Conservation (phyloP, 305 asterid species). For the Fraxinus ornus region DNA sequence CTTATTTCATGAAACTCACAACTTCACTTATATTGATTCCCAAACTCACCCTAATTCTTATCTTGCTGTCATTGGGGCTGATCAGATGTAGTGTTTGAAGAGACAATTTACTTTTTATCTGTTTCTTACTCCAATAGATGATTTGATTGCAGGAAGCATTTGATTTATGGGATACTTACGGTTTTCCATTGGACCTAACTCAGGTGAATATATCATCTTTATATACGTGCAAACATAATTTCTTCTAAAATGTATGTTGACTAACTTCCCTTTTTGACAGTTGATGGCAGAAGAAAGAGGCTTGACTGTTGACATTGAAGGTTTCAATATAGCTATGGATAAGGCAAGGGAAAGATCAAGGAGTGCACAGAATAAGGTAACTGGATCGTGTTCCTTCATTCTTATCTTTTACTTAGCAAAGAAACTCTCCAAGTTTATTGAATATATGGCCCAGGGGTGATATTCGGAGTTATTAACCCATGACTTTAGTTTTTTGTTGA, state of each 20-base stretch:
- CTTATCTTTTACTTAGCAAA: not conserved
- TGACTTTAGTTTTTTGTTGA: not conserved
- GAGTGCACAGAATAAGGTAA: constrained; percentile 87
- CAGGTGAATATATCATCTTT: constrained; percentile 53
- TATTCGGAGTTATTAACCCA: not conserved
- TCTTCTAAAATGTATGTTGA: constrained; percentile 8
- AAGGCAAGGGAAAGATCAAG: constrained; percentile 93
- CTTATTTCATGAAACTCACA: not conserved
- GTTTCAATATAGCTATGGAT: constrained; percentile 67
- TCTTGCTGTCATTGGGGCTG: not conserved
- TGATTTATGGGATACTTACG: constrained; percentile 93
- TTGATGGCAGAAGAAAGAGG: constrained; percentile 98
- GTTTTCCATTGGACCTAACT: constrained; percentile 98
- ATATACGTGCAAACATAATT: constrained; percentile 1
- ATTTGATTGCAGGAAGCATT: constrained; percentile 79
- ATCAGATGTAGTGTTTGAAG: not conserved
- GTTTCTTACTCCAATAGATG: constrained; percentile 24
- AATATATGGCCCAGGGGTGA: not conserved
- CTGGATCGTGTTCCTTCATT: constrained; percentile 16
- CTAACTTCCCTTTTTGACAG: constrained; percentile 40
- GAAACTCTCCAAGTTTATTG: not conserved
- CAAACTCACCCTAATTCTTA: not conserved
- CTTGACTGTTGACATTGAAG: constrained; percentile 74
- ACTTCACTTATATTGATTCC: not conserved
- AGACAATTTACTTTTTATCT: not conserved